Base-by-base conservation (phyloP, 495 filamentous ascomycete species). In the Arthonia radiata region DNA sequence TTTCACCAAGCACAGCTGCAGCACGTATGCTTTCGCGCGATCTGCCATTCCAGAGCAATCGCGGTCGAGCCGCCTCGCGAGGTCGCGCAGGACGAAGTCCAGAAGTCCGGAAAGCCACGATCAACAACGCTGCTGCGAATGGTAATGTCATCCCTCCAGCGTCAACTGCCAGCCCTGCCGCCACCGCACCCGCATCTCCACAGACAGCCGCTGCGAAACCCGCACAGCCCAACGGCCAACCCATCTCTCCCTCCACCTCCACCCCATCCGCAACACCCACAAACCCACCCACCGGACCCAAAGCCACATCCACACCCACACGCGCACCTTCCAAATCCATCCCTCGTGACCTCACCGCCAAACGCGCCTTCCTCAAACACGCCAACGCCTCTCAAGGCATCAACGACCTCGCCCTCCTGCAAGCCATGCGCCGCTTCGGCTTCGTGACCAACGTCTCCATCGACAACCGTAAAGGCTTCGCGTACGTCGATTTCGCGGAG, bases 331-430 rank as follows among this genome's bases (percentile, higher is more conserved):
- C 40, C 53, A 5, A 27, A 57, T 15, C 42, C 66, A 5, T 64
- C 63, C 3, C 63, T 71, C 1, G 70, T 17, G 16, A 23, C 11
- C 34, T 33, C 26, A 40, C 33, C 9, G 26, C 32, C 23, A 34
- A 30, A 13, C 40, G 77, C 41, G 81, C 77, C n/a, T 93, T 91
- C 42, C 56, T 91, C 37, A 91, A 91, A 41, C 80, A 90, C 38
- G 81, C 80, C 29, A 89, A 86, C 43, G 66, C 77, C 12, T 81
- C 79, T 1, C 81, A 91, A 44, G 81, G 81, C 11, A 73, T 93
- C 21, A 90, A 78, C 0, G 81, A 90, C 36, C 50, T 66, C 0
- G 44, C 77, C 0, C 59, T 93, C 3, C 63, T 70, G 32, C 57
- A 67, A 33, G 67, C 76, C 5, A 66, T 93, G 40, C 48, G 63